Evolutionary conservation across 1,139 yeast species (phyloP), one percentile per base, ranked within the genome.

Genomic region (Pichia cactophila): DNA sequence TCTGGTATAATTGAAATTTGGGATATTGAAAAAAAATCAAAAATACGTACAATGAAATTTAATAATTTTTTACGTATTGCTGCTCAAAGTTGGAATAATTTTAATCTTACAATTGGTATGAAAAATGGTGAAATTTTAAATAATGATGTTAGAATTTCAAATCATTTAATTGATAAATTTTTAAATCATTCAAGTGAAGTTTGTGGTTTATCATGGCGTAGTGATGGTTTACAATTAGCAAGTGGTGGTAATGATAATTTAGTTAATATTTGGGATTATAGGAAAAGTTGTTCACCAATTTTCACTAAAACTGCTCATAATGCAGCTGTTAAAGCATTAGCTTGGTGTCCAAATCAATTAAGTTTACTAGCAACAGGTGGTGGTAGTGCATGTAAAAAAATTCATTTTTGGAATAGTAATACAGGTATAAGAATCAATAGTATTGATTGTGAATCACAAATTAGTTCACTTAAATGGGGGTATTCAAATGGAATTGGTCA

Each of bases 231-330:
- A 54, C 95, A 87, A 63, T 74, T 90, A 55, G 95, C 95, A 1
- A 80, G 90, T 11, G 98, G 98, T 14, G 97, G 97, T 33, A 92
- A 92, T 65, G 98, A 92, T 65, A 92, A 92, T 64, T 69, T 90
- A 26, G 96, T 92, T 17, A 85, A 89, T 64, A 84, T 92, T 48
- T 92, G 98, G 98, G 98, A 92, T 64, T 86, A 86, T 1, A 78
- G 97, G 56, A n/a, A 17, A 12, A 75, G 83, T n/a, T 61, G 73
- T 5, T 26, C 75, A 0, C 96, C 98, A 5, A 74, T 83, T 54
- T 87, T 83, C 65, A 72, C 84, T 23, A 87, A 89, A 63, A 78
- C 84, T 26, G 80, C 80, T 52, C 98, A 92, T 67, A 83, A 78
- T 41, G 97, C 97, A 0, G 98, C 98, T 0, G 96, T 92, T 16